These are phyloP conservation scores for Senna tora DNA, from an alignment of 306 rosid species.

Conservation along the genomic window DNA sequence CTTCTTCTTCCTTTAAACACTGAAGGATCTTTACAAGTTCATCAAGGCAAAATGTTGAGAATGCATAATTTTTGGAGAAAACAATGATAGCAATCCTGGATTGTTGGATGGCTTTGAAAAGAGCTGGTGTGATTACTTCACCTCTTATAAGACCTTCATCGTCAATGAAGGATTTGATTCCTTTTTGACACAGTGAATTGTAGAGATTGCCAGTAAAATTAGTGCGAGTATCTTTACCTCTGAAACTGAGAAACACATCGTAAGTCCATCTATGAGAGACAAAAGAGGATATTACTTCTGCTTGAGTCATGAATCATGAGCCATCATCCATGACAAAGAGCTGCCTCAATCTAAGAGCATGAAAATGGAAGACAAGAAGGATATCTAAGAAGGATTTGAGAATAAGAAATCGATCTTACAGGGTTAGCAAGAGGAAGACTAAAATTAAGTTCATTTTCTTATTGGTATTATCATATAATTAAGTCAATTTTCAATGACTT, in stretches of 20 bases:
- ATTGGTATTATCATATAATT: too few relatives aligned
- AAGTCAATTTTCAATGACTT: too few relatives aligned
- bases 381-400: too few relatives aligned
- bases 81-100: neutral
- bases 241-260: constrained; percentile 1
- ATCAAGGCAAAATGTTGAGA: neutral
- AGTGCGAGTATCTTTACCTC: neutral
- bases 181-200: constrained; percentile 2
- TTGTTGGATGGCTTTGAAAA: neutral
- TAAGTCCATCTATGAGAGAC: neutral
- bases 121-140: neutral
- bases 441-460: too few relatives aligned
- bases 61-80: neutral
- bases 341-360: too few relatives aligned
- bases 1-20: neutral
- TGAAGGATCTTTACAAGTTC: neutral
- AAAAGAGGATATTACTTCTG: neutral
- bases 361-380: too few relatives aligned
- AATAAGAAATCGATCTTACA: too few relatives aligned
- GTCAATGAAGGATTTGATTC: constrained; percentile 7
- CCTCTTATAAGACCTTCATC: neutral
- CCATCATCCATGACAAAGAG: too few relatives aligned
- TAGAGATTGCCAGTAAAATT: constrained; percentile 26
- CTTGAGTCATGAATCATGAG: too few relatives aligned
- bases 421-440: too few relatives aligned